Evolutionary conservation across 1,284 basidiomycete species (phyloP).

Genomic region (Pseudomicrostroma phylloplanum): DNA sequence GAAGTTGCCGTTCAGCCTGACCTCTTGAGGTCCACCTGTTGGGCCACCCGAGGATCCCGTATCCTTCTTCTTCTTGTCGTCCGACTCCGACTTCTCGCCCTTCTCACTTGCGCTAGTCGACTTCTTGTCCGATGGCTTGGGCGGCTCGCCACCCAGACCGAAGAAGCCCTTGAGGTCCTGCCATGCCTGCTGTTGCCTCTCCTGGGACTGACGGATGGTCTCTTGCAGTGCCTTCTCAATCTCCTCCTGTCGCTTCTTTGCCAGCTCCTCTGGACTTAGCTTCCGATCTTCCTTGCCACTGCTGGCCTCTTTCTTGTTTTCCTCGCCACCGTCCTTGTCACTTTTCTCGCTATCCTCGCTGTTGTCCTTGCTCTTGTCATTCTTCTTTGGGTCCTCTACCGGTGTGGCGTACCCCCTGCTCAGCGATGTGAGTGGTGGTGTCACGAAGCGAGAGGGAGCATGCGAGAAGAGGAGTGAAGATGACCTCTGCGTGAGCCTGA

Average conservation of each 20-base stretch:
- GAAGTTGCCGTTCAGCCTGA: slow-evolving; percentile 43
- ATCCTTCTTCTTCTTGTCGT: slow-evolving; percentile 12
- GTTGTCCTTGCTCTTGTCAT: background rate
- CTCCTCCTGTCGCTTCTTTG: slow-evolving; percentile 11
- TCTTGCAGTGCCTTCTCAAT: slow-evolving; percentile 13
- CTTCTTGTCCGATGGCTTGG: background rate
- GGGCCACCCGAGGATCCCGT: background rate
- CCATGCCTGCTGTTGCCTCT: too few species aligned
- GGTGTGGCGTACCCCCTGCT: background rate
- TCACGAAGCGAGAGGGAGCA: background rate
- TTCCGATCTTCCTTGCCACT: slow-evolving; percentile 8
- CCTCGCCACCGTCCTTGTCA: background rate
- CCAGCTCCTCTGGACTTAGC: slow-evolving; percentile 1
- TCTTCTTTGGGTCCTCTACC: background rate
- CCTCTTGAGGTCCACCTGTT: slow-evolving; percentile 19
- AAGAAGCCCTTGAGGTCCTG: too few species aligned
- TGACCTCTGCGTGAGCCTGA: background rate
- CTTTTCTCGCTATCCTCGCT: background rate
- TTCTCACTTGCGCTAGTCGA: background rate
- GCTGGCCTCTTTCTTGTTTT: slow-evolving; percentile 4
- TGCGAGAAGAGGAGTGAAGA: background rate
- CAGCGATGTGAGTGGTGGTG: background rate
- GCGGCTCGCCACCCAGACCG: too few species aligned
- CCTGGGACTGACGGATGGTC: slow-evolving; percentile 3
- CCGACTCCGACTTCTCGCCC: background rate